Percentiles rank a stretch among this genome's conserved stretches.
phyloP scores from a whole-genome alignment of 202 grass and related monocot species.

The Carex arenaria region DNA sequence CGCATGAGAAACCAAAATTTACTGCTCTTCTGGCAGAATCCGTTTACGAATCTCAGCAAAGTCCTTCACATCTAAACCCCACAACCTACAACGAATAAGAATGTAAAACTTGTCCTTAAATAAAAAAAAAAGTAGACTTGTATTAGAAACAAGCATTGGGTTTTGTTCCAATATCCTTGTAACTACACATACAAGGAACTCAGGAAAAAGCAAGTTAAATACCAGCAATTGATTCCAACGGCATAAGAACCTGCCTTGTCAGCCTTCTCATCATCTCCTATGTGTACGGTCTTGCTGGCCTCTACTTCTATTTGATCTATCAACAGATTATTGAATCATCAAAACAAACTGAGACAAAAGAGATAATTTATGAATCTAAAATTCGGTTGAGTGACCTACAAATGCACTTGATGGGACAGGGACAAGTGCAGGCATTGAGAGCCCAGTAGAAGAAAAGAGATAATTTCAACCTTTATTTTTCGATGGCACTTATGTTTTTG shows the following conservation, averaged over 20 bases:
- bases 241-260: slow-evolving; percentile 64
- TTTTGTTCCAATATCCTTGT: not conserved
- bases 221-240: slow-evolving; percentile 84
- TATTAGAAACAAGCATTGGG: not conserved
- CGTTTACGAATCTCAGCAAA: slow-evolving; percentile 45
- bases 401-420: not conserved
- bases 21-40: slow-evolving; percentile 26
- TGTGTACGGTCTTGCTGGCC: slow-evolving; percentile 51
- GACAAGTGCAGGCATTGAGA: not conserved
- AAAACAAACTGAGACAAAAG: not conserved
- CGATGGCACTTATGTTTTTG: not conserved
- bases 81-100: slow-evolving; percentile 45
- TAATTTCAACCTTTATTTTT: not conserved
- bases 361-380: not conserved
- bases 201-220: not conserved
- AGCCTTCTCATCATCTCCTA: slow-evolving; percentile 79
- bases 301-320: slow-evolving; percentile 63
- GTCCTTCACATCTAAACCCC: slow-evolving; percentile 66
- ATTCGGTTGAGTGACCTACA: not conserved
- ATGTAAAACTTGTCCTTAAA: not conserved
- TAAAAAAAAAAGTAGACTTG: not conserved
- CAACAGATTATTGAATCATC: slow-evolving; percentile 10
- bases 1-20: slow-evolving; percentile 1
- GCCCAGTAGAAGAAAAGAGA: not conserved
- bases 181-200: not conserved